Conservation (phyloP, 805 yeast genomes). For the Ogataea degrootiae region DNA sequence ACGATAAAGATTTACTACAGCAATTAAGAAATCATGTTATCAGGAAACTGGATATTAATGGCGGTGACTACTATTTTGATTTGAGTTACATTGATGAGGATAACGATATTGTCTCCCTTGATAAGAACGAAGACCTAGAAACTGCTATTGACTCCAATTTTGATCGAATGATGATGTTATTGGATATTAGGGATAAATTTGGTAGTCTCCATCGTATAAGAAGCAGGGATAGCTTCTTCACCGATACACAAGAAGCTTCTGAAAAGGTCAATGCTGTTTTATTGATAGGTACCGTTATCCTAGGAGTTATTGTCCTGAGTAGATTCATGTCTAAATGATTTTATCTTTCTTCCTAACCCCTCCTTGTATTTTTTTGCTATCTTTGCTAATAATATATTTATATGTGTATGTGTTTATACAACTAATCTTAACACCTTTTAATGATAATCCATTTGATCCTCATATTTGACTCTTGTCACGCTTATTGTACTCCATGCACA, state of each 20-base stretch:
- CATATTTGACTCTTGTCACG: too few species aligned
- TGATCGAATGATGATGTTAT: constrained; percentile 8
- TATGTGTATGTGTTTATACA: too few species aligned
- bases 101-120: constrained; percentile 30
- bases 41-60: constrained; percentile 20
- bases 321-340: constrained; percentile 1
- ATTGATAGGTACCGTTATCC: constrained; percentile 3
- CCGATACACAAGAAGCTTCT: background rate
- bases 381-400: background rate
- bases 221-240: constrained; percentile 2
- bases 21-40: constrained; percentile 13
- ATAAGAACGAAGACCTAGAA: constrained; percentile 32
- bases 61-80: constrained; percentile 20
- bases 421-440: too few species aligned
- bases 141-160: constrained; percentile 16
- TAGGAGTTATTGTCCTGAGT: constrained; percentile 6
- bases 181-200: constrained; percentile 9
- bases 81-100: constrained; percentile 37
- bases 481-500: too few species aligned
- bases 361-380: background rate
- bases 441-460: too few species aligned
- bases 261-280: constrained; percentile 1
- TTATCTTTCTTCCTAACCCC: background rate
- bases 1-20: constrained; percentile 6
- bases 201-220: background rate